phyloP scores from a whole-genome alignment of 2,329 filamentous ascomycete genomes.

The Arthrobotrys megalospora region DNA sequence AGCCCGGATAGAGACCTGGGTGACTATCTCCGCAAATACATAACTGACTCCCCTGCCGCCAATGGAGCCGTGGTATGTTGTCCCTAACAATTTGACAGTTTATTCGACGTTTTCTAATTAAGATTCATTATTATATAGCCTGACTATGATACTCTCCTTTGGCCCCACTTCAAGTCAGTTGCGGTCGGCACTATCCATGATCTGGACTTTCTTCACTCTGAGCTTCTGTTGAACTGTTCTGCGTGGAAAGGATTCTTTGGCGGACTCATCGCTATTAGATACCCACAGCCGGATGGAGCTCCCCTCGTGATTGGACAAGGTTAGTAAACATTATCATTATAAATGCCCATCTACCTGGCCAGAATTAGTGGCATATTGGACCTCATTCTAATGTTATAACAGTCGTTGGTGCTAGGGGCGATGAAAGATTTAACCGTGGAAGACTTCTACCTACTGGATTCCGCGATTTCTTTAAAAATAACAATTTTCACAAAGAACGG shows the following conservation, averaged over 20 bases:
- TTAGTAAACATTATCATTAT: too few species aligned
- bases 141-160: background rate
- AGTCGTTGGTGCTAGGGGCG: background rate
- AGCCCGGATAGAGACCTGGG: background rate
- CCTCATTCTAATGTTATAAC: background rate
- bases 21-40: background rate
- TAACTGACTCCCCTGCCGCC: background rate
- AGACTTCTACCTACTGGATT: background rate
- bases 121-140: background rate
- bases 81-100: background rate
- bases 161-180: background rate
- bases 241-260: constrained; percentile 11
- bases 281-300: background rate
- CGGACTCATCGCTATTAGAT: background rate
- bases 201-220: background rate
- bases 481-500: background rate
- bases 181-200: background rate
- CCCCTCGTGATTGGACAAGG: background rate
- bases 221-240: background rate
- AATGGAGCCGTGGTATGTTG: background rate
- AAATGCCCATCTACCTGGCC: background rate
- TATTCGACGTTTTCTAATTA: background rate
- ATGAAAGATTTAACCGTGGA: background rate
- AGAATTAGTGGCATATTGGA: background rate
- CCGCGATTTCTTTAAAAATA: background rate